These are phyloP conservation scores for Neurospora sp. DNA, from an alignment of 495 filamentous ascomycete genomes.

Conservation along the genomic window DNA sequence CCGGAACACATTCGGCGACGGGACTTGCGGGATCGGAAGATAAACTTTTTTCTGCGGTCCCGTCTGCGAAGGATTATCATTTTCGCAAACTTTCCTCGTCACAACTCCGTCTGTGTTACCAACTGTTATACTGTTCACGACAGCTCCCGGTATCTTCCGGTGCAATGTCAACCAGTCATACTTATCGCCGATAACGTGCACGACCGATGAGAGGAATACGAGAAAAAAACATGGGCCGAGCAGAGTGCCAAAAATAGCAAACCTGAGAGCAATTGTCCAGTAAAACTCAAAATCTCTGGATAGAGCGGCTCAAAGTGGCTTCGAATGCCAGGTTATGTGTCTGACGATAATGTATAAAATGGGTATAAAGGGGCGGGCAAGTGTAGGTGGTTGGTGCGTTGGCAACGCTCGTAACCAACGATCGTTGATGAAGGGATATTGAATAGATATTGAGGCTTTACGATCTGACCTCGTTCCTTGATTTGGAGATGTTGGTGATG, in stretches of 20 bases:
- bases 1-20: neutral
- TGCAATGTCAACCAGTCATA: neutral
- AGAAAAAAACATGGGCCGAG: neutral
- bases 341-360: neutral
- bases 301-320: neutral
- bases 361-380: neutral
- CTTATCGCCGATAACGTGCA: neutral
- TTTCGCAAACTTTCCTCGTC: neutral
- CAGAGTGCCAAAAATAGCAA: neutral
- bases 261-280: neutral
- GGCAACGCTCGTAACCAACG: neutral
- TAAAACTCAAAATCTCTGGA: accelerated
- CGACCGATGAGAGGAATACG: neutral
- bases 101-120: neutral
- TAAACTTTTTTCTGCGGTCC: neutral
- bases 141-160: neutral
- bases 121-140: neutral
- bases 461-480: neutral
- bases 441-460: neutral
- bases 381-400: neutral
- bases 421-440: neutral
- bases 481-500: neutral
- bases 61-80: neutral
- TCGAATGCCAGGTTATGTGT: neutral
- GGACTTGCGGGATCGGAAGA: neutral